A percentile compares a stretch with the other conserved stretches of the same genome.
phyloP scores from a whole-genome alignment of 176 grass and related monocot genomes.

The Coix lacrymajobi region DNA sequence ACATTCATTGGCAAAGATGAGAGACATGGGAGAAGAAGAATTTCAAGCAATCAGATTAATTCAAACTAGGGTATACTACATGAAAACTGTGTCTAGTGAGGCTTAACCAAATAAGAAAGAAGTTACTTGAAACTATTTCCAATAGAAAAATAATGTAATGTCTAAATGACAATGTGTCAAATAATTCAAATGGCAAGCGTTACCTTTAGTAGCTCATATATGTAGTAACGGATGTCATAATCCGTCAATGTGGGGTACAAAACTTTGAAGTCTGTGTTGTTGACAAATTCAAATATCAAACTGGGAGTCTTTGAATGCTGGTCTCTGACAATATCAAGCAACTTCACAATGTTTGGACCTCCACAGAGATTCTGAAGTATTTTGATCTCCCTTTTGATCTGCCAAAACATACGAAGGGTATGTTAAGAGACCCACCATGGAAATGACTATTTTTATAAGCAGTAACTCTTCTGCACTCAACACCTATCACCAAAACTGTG shows the following conservation, averaged over 20 bases:
- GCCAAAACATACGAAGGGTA: constrained; percentile 25
- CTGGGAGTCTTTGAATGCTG: constrained; percentile 95
- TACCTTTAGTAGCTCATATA: constrained; percentile 99
- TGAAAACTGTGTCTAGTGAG: background rate
- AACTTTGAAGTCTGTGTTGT: constrained; percentile 98
- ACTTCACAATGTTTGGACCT: constrained; percentile 87
- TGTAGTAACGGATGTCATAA: constrained; percentile 99
- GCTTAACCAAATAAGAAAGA: background rate
- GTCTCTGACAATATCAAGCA: constrained; percentile 94
- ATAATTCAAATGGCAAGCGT: background rate
- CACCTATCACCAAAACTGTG: background rate
- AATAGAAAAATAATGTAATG: background rate
- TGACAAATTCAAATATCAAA: constrained; percentile 95
- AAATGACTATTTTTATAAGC: background rate
- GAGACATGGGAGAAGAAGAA: background rate
- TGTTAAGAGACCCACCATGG: background rate
- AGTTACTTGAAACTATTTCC: constrained; percentile 4
- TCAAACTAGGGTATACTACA: background rate
- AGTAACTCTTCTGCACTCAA: background rate
- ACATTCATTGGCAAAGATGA: background rate
- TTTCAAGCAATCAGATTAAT: background rate
- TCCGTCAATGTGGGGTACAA: constrained; percentile 88
- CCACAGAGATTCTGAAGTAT: constrained; percentile 99
- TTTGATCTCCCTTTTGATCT: constrained; percentile 99
- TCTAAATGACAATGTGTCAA: background rate